Evolutionary conservation across 768 basidiomycete genomes (phyloP), one percentile per base, ranked within the genome.

Genomic region (Mycena amicta): DNA sequence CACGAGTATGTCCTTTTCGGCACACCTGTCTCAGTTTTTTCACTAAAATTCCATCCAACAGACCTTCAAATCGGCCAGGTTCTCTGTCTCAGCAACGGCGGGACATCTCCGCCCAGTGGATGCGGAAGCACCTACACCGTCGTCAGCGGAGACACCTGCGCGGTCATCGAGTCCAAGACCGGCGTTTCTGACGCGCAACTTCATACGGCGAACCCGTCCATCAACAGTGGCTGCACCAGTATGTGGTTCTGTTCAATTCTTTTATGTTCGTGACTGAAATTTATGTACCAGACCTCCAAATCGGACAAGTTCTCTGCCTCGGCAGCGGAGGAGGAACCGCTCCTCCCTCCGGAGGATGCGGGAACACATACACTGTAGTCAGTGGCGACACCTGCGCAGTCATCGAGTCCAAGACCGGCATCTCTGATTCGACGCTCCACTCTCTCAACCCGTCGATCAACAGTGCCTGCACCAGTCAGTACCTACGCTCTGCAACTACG

Each of bases 251-350:
- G 28, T 8, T 26, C 13, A 5, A 8, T 6, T 50, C 31, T 55
- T 27, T n/a, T 26, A n/a, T 51, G n/a, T 51, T 18, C 22, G 13
- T 47, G 46, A 52, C 43, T 41, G 33, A 37, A 8, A 53, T 41
- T 1, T 59, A n/a, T n/a, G n/a, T 18, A 33, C 23, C 37, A 55
- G 53, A 55, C 28, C 43, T 55, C 4, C 53, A 55, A 28, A 55
- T 55, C 29, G 53, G 53, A 4, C 25, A 55, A 46, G 53, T 55
- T 29, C 53, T 55, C n/a, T 55, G 53, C 53, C 53, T 55, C 15
- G 46, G 53, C 43, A 29, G 41, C 28, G 23, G 53, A 5, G 43
- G 53, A 5, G n/a, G n/a, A n/a, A n/a, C n/a, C n/a, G n/a, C n/a
- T n/a, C n/a, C n/a, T n/a, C 23, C 25, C 13, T 28, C 47, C 13